Conservation (phyloP, 495 filamentous ascomycete species). For the Xylaria curta region DNA sequence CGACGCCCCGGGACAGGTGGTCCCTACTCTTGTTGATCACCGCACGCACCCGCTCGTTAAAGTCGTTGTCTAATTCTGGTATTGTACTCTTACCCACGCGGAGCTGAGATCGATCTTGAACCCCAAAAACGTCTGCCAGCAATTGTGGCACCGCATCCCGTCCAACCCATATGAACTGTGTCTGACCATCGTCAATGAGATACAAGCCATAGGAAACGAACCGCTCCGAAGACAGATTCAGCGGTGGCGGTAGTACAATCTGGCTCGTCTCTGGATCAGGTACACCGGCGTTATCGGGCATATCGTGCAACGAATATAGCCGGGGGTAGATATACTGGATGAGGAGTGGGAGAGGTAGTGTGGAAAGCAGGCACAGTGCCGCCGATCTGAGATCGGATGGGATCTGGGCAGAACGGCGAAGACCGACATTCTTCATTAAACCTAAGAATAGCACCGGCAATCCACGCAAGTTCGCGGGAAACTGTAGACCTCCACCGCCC, state of each 20-base stretch:
- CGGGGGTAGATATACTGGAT: slow-evolving; percentile 97
- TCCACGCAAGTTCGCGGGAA: slow-evolving; percentile 88
- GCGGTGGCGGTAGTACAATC: slow-evolving; percentile 80
- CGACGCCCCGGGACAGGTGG: slow-evolving; percentile 80
- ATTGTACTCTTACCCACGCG: slow-evolving; percentile 89
- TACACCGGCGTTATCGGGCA: slow-evolving; percentile 92
- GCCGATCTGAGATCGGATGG: slow-evolving; percentile 94
- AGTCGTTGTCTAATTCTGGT: slow-evolving; percentile 90
- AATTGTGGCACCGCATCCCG: slow-evolving; percentile 91
- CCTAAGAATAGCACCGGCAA: slow-evolving; percentile 91
- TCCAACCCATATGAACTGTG: slow-evolving; percentile 97
- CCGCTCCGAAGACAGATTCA: slow-evolving; percentile 86
- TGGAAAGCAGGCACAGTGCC: slow-evolving; percentile 90
- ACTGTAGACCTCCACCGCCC: slow-evolving; percentile 89
- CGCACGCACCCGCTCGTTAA: slow-evolving; percentile 90
- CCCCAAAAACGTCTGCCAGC: slow-evolving; percentile 86
- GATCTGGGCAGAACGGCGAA: slow-evolving; percentile 94
- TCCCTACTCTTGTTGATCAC: slow-evolving; percentile 92
- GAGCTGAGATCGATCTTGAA: slow-evolving; percentile 76
- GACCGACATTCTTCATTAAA: slow-evolving; percentile 93
- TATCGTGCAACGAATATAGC: slow-evolving; percentile 94
- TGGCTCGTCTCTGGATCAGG: slow-evolving; percentile 85
- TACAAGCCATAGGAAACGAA: slow-evolving; percentile 95
- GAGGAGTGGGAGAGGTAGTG: slow-evolving; percentile 85
- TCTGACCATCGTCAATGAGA: slow-evolving; percentile 95